phyloP scores from a whole-genome alignment of 2,329 filamentous ascomycete species.

The Dactylonectria macrodidyma region DNA sequence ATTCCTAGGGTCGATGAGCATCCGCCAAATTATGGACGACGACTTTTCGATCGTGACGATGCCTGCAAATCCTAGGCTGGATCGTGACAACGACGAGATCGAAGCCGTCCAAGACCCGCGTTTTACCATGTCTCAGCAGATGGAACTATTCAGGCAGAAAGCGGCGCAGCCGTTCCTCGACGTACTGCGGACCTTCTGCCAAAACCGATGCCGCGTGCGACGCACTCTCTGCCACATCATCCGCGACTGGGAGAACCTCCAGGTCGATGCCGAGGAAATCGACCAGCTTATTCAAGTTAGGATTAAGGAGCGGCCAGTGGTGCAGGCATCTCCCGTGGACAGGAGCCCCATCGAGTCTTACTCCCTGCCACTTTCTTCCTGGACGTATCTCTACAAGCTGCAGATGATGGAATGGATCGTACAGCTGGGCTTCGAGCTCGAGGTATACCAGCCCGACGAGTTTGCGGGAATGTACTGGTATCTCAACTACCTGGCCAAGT shows the following conservation, averaged over 20 bases:
- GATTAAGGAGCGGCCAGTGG: constrained; percentile 72
- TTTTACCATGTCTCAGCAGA: constrained; percentile 79
- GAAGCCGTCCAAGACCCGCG: constrained; percentile 82
- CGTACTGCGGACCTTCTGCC: constrained; percentile 85
- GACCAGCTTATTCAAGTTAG: constrained; percentile 77
- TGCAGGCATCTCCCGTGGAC: constrained; percentile 57
- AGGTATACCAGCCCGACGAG: constrained; percentile 90
- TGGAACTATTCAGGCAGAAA: constrained; percentile 77
- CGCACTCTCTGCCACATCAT: constrained; percentile 90
- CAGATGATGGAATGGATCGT: constrained; percentile 88
- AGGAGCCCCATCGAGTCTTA: constrained; percentile 67
- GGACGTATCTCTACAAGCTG: constrained; percentile 94
- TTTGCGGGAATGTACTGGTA: constrained; percentile 93
- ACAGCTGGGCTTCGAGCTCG: constrained; percentile 94
- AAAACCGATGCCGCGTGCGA: constrained; percentile 92
- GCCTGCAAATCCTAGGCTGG: constrained; percentile 78
- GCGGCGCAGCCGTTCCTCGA: constrained; percentile 84
- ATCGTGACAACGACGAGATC: constrained; percentile 81
- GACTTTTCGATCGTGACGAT: constrained; percentile 86
- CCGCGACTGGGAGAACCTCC: constrained; percentile 86
- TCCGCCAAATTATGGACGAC: constrained; percentile 83
- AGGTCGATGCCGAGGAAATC: constrained; percentile 84
- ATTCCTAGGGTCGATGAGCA: constrained; percentile 76
- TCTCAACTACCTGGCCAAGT: constrained; percentile 79
- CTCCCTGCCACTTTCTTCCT: constrained; percentile 84